Base-by-base conservation (phyloP, 2,329 filamentous ascomycete genomes). In the Pseudogymnoascus sp. region DNA sequence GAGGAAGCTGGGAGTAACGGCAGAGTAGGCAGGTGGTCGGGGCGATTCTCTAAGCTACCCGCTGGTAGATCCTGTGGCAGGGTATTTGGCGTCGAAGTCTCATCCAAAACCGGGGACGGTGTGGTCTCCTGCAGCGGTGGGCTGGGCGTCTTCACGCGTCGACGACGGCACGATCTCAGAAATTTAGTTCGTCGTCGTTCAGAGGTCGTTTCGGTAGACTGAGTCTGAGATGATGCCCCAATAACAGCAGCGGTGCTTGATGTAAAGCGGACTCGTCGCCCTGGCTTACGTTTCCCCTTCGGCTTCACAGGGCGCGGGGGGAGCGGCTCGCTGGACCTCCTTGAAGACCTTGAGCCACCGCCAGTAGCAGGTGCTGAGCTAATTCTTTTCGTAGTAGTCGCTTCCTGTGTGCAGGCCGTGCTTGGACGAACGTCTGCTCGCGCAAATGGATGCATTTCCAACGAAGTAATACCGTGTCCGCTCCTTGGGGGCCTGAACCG, bases 401-500 rank as follows among this genome's bases (percentile, higher is more conserved):
- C 18, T 28, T 32, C 58, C 14, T 32, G 30, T 1, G 18, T 50
- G 39, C 38, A 22, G 22, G 14, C 3, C 39, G 37, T 18, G 12
- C 9, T 32, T 14, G 34, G 22, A 32, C 22, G 58, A 9, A 14
- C 47, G 11, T 34, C 25, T 34, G 14, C 59, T 28, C 32, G 39
- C 60, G 57, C 9, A 28, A 72, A 72, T 0, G 70, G 70, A 63
- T 72, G 70, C 28, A 65, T 64, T 39, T 68, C 64, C 11, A 72
- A 62, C n/a, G 64, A 57, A 2, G 30, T 57, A 2, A 57, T 20
- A 28, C 64, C 64, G 63, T 72, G 71, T 12, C 62, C 64, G 58
- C 70, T 72, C 62, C 65, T 67, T 22, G 66, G 68, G 12, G 69
- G 68, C 54, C 69, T 64, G 50, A 71, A 72, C 57, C 67, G 61